Percentiles rank a stretch among this genome's conserved stretches.
Evolutionary conservation across 495 filamentous ascomycete species (phyloP).

Genomic region (Podospora pseudocomata): DNA sequence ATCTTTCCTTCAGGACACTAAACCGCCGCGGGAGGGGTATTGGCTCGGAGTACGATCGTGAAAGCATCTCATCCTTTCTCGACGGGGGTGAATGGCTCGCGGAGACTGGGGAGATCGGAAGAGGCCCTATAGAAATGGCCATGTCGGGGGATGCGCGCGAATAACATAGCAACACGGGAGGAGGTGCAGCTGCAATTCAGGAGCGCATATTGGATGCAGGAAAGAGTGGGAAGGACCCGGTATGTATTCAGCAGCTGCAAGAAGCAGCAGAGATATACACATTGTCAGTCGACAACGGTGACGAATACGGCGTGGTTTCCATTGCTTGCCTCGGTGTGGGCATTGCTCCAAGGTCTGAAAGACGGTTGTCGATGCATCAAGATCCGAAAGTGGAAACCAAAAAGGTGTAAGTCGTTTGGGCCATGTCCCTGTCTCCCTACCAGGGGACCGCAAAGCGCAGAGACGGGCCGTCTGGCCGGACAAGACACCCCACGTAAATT

Average conservation of each 20-base stretch:
- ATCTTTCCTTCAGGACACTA: slow-evolving; percentile 59
- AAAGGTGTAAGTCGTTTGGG: slow-evolving; percentile 13
- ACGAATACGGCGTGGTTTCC: slow-evolving; percentile 6
- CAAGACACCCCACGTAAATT: slow-evolving; percentile 22
- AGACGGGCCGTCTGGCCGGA: slow-evolving; percentile 27
- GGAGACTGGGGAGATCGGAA: slow-evolving; percentile 15
- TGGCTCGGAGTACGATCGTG: slow-evolving; percentile 26
- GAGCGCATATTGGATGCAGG: neutral
- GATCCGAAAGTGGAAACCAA: slow-evolving; percentile 12
- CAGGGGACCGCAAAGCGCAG: slow-evolving; percentile 20
- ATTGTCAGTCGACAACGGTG: neutral
- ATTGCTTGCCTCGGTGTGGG: slow-evolving; percentile 12
- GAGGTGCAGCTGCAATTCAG: neutral
- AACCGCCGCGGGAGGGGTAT: slow-evolving; percentile 66
- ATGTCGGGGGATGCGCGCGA: slow-evolving; percentile 13
- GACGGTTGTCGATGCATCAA: slow-evolving; percentile 2
- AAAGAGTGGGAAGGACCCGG: neutral
- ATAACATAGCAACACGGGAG: slow-evolving; percentile 9
- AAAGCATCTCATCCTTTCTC: slow-evolving; percentile 19
- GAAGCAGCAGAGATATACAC: slow-evolving; percentile 17
- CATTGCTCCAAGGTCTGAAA: slow-evolving; percentile 1
- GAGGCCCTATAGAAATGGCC: slow-evolving; percentile 21
- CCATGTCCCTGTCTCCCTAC: slow-evolving; percentile 3
- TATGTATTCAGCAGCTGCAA: neutral
- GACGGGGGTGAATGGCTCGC: slow-evolving; percentile 1